These are phyloP conservation scores for Fraxinus sp. DNA, from an alignment of 305 asterid genomes.

Conservation along the genomic window DNA sequence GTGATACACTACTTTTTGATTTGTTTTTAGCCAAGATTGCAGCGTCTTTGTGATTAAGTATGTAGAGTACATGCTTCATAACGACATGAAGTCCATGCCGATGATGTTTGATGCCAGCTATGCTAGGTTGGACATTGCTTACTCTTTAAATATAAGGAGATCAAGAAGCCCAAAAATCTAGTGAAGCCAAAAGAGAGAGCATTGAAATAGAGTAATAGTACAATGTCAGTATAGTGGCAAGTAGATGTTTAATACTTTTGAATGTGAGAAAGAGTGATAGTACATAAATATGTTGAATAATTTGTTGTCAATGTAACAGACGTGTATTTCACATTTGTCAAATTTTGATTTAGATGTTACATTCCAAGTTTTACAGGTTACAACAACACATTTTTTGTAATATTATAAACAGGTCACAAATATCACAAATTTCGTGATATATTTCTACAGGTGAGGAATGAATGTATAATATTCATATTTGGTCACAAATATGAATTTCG, in stretches of 20 bases:
- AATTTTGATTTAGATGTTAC: too few species aligned
- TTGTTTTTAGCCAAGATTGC: background rate
- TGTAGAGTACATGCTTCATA: background rate
- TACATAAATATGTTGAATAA: too few species aligned
- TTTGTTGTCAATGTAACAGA: background rate
- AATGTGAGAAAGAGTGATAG: background rate
- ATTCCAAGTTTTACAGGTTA: too few species aligned
- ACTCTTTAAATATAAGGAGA: background rate
- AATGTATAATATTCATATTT: too few species aligned
- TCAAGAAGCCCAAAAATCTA: background rate
- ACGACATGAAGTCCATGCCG: background rate
- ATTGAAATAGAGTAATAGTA: background rate
- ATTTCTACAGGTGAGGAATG: too few species aligned
- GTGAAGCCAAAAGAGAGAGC: background rate
- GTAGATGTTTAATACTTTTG: background rate
- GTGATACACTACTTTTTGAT: background rate
- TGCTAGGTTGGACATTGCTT: background rate
- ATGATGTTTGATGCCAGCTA: background rate
- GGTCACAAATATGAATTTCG: too few species aligned
- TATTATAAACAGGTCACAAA: too few species aligned
- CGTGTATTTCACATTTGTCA: too few species aligned
- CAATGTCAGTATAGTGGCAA: background rate
- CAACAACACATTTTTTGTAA: too few species aligned
- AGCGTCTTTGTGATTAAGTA: too few species aligned
- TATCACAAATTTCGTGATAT: too few species aligned